Evolutionary conservation across 2,329 filamentous ascomycete genomes (phyloP), one percentile per base, ranked within the genome.

Genomic region (Fusarium nelsonii): DNA sequence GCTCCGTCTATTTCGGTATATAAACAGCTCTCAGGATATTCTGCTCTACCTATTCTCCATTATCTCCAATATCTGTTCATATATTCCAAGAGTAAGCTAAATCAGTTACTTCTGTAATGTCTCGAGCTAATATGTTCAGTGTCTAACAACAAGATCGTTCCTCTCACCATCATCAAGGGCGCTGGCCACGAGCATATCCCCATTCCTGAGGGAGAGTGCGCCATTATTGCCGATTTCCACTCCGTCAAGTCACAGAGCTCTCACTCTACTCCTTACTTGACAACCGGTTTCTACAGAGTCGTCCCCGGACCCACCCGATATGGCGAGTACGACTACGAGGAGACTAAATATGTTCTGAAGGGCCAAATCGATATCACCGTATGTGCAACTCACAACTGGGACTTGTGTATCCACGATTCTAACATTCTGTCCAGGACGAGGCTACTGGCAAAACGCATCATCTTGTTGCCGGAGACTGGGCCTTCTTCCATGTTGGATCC

Each of bases 91-190:
- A 51, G 48, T 50, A 37, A n/a, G 46, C 23, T 18, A 10, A 20
- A 50, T 18, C 23, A 6, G 16, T 7, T 7, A n/a, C 16, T 6
- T 9, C 15, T n/a, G 33, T 23, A 4, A 4, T 28, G 4, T 28
- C 16, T 9, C 14, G 11, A 14, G 15, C 37, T 57, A 52, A 57
- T 2, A 44, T 26, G 1, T 2, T 6, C 10, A 68, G 65, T 68
- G 65, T 68, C 65, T 14, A 54, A 56, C 33, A 68, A 65, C 40
- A 68, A 65, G 40, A 65, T 69, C 16, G 65, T 68, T 49, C 65
- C 65, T 68, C 64, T 68, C 8, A 68, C 65, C 5, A 65, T 68
- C 3, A 68, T 68, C 41, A 68, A 68, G 60, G 65, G 65, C 10
- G 65, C 65, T 8, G 65, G 65, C 50, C 65, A 68, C 3, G 65